phyloP scores from a whole-genome alignment of 208 protist species.

The Leishmania arabica region DNA sequence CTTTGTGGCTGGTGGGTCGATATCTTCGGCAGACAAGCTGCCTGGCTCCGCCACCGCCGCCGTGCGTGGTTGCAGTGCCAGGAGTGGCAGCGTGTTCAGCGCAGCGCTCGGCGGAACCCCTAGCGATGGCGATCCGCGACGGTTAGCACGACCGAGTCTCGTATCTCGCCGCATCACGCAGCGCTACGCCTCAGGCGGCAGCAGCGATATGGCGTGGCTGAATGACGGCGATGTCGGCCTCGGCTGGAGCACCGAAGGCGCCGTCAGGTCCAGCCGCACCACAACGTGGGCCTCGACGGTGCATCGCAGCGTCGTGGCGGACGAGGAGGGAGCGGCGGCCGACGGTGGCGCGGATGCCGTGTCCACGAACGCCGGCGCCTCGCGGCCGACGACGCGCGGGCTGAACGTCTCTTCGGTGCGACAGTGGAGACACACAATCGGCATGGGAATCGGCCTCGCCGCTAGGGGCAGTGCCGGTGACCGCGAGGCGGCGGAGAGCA shows the following conservation, averaged over 20 bases:
- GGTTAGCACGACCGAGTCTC: conserved; percentile 36
- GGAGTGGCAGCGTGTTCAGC: conserved; percentile 22
- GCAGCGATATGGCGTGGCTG: conserved; percentile 2
- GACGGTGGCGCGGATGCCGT: conserved; percentile 8
- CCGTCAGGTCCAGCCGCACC: conserved; percentile 11
- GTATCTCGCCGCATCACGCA: conserved; percentile 35
- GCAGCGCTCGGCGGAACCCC: conserved; percentile 13
- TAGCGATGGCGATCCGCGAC: conserved; percentile 23
- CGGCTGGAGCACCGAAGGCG: background rate
- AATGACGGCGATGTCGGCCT: background rate
- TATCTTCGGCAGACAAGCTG: background rate
- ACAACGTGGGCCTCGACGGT: conserved; percentile 20
- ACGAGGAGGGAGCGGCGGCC: background rate
- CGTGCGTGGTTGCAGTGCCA: background rate
- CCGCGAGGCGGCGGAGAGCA: conserved; percentile 1
- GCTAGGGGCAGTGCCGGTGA: conserved; percentile 14
- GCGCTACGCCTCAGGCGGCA: conserved; percentile 10
- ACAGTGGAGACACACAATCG: conserved; percentile 62
- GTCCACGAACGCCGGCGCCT: conserved; percentile 15
- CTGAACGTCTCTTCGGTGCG: conserved; percentile 65
- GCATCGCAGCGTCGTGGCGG: conserved; percentile 12
- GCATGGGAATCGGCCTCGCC: conserved; percentile 6
- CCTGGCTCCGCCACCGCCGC: background rate
- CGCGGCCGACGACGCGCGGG: conserved; percentile 59
- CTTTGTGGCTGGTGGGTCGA: conserved; percentile 12